Evolutionary conservation across 805 yeast genomes (phyloP), one percentile per base, ranked within the genome.

Genomic region (Hanseniaspora mollemarum): DNA sequence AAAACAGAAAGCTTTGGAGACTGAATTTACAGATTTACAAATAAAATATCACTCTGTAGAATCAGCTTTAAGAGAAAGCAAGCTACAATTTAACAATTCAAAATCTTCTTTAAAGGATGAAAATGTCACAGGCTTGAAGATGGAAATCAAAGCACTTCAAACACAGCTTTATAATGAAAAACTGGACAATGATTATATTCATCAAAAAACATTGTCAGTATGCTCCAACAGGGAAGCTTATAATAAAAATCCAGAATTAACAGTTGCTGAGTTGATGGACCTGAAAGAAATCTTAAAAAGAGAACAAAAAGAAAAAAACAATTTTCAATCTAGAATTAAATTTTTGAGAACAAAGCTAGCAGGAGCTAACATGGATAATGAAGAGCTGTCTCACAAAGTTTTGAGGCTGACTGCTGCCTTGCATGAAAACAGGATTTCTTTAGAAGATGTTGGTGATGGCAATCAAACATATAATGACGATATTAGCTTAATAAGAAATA

Each of bases 341-440:
- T 66, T 81, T 57, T 63, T 83, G 13, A 82, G 80, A 56, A 74
- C 80, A 1, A 71, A 84, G 57, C 61, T 79, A n/a, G 80, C 82
- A 1, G 71, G 81, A n/a, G 81, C 78, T 45, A 71, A 80, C 6
- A 75, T 76, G 54, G 82, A 78, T 50, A 75, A 72, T 53, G 78
- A 75, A 58, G 75, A 66, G 46, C 59, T 71, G 54, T 69, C 65
- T 41, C 71, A 73, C 12, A 71, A 71, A 40, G 49, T 76, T 4
- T 66, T 67, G 29, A 71, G 67, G 38, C 46, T 72, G 26, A 64
- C 61, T 43, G 55, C 62, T 53, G 53, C 64, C 26, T 46, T 67
- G 6, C 45, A 58, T 24, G 48, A 64, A 36, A 58, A 59, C n/a
- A 48, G 59, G 49, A 53, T 57, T 16, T 60, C 59, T 46, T 56